These are phyloP conservation scores for Cantharellus cinnabarinus DNA, from an alignment of 768 basidiomycete genomes.

Conservation along the genomic window DNA sequence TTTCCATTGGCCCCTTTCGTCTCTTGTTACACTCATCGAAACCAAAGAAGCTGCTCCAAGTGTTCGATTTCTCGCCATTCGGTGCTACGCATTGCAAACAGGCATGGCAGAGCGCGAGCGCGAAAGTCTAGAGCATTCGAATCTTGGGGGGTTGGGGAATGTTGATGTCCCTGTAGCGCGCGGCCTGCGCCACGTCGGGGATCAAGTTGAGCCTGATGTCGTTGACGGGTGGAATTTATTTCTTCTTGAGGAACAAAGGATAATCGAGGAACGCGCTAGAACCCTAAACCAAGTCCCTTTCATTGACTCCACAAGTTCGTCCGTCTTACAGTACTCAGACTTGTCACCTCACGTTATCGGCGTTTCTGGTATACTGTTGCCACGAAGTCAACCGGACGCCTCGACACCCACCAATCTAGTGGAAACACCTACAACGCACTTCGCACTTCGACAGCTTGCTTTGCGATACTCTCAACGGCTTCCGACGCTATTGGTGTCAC, in stretches of 20 bases:
- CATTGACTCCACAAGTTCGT: too few species aligned
- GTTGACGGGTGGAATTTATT: slow-evolving; percentile 72
- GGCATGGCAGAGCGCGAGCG: slow-evolving; percentile 65
- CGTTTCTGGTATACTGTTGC: slow-evolving; percentile 35
- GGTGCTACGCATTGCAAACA: slow-evolving; percentile 55
- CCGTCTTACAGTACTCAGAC: not conserved
- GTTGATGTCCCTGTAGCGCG: slow-evolving; percentile 45
- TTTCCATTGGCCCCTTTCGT: slow-evolving; percentile 36
- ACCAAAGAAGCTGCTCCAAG: slow-evolving; percentile 41
- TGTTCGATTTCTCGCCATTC: slow-evolving; percentile 48
- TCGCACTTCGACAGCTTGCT: slow-evolving; percentile 40
- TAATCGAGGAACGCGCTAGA: slow-evolving; percentile 21
- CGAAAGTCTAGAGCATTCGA: slow-evolving; percentile 36
- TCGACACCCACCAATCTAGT: not conserved
- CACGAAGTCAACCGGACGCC: slow-evolving; percentile 3
- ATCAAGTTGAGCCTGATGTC: slow-evolving; percentile 25
- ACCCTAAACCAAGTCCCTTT: too few species aligned
- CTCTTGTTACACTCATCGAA: slow-evolving; percentile 25
- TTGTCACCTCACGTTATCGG: slow-evolving; percentile 32
- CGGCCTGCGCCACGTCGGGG: slow-evolving; percentile 17
- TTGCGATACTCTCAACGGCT: slow-evolving; percentile 42
- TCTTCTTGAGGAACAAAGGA: slow-evolving; percentile 40
- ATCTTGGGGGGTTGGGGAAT: slow-evolving; percentile 37
- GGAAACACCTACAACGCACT: slow-evolving; percentile 1
- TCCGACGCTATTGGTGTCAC: slow-evolving; percentile 66